Conservation (phyloP, 352 stramenopile species). For the Globisporangium barbulae region DNA sequence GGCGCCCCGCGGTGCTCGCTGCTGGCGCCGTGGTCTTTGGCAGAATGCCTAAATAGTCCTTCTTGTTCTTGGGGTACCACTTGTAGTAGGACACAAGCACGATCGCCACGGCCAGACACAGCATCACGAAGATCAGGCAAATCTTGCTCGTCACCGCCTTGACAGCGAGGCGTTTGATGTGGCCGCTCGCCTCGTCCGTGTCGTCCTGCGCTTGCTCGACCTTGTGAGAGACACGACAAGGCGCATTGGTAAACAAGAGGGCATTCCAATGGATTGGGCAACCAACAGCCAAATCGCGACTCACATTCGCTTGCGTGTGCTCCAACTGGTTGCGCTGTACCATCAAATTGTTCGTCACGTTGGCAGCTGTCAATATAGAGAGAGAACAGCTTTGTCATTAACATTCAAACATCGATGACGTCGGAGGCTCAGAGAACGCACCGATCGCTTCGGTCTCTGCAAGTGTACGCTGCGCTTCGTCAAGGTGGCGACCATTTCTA, state of each 20-base stretch:
- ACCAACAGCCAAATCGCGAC: background rate
- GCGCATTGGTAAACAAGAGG: background rate
- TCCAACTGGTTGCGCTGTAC: constrained; percentile 69
- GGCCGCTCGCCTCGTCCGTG: constrained; percentile 49
- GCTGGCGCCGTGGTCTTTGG: constrained; percentile 17
- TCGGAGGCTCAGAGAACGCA: constrained; percentile 15
- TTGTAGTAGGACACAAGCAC: constrained; percentile 71
- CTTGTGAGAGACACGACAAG: constrained; percentile 18
- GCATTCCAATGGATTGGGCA: background rate
- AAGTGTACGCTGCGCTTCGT: constrained; percentile 69
- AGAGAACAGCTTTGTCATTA: background rate
- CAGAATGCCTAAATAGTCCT: constrained; percentile 62
- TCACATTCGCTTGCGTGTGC: constrained; percentile 55
- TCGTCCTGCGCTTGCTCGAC: constrained; percentile 63
- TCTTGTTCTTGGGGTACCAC: constrained; percentile 72
- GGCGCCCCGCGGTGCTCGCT: background rate
- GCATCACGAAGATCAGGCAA: constrained; percentile 53
- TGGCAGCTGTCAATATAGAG: constrained; percentile 33
- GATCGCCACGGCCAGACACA: constrained; percentile 53
- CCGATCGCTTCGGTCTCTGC: constrained; percentile 69
- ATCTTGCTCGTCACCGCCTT: constrained; percentile 70
- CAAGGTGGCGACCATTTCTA: constrained; percentile 66
- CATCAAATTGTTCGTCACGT: constrained; percentile 67
- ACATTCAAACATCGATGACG: background rate
- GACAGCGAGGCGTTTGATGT: constrained; percentile 49